Evolutionary conservation across 208 protist genomes (phyloP).

Genomic region (Wallacemonas sp.): DNA sequence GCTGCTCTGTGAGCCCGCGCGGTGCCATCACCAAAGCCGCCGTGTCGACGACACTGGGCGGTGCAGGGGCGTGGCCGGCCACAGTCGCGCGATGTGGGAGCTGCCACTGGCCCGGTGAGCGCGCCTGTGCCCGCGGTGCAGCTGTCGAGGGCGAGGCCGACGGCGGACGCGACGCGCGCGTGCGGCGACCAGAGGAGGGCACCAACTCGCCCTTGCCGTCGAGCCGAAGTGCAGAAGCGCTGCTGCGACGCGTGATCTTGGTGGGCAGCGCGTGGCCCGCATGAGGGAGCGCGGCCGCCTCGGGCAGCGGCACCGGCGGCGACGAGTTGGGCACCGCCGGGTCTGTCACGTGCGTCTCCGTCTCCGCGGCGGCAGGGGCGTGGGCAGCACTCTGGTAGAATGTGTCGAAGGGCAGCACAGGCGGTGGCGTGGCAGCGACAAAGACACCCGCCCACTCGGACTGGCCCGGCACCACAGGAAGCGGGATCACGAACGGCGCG

Average conservation of each 20-base stretch:
- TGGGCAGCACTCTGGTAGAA: background rate
- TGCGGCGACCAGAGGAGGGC: background rate
- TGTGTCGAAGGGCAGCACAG: background rate
- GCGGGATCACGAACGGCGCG: slow-evolving; percentile 20
- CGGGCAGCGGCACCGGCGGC: background rate
- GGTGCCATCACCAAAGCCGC: background rate
- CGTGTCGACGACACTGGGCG: background rate
- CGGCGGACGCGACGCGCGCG: background rate
- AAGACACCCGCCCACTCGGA: slow-evolving; percentile 32
- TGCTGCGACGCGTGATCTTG: background rate
- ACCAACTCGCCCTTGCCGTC: background rate
- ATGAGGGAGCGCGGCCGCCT: too few relatives aligned
- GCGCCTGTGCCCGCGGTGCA: too few relatives aligned
- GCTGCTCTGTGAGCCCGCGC: slow-evolving; percentile 11
- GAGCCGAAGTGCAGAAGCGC: background rate
- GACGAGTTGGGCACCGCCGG: background rate
- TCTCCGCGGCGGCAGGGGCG: background rate
- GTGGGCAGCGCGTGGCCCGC: too few relatives aligned
- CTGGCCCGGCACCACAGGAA: slow-evolving; percentile 33
- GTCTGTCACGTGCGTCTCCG: background rate
- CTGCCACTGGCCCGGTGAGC: background rate
- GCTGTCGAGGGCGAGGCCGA: background rate
- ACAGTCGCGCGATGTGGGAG: background rate
- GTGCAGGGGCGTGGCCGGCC: background rate
- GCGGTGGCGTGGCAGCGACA: slow-evolving; percentile 11